Conservation (phyloP, 805 yeast species). For the Starmerella stigmatis region DNA sequence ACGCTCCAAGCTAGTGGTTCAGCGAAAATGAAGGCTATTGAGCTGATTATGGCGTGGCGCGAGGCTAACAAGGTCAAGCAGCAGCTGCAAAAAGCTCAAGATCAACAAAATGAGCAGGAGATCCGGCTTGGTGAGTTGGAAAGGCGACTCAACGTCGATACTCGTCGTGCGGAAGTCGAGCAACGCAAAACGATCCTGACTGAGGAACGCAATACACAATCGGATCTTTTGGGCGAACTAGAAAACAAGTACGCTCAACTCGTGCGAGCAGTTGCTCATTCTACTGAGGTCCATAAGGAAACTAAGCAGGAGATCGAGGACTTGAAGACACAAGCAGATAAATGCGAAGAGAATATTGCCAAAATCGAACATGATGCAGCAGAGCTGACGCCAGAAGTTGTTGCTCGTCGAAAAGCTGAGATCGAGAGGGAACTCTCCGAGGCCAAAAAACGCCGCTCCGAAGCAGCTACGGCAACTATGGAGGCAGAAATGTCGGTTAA, state of each 20-base stretch:
- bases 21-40: not conserved
- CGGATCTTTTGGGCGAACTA: not conserved
- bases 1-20: not conserved
- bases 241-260: slow-evolving; percentile 4
- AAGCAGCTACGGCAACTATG: not conserved
- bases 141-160: not conserved
- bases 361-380: not conserved
- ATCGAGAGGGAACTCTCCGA: not conserved
- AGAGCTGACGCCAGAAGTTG: not conserved
- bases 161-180: not conserved
- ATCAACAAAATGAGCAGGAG: not conserved
- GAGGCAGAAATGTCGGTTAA: not conserved
- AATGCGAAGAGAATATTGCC: not conserved
- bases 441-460: not conserved
- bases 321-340: slow-evolving; percentile 13
- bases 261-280: slow-evolving; percentile 7
- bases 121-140: not conserved
- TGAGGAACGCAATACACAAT: not conserved
- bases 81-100: not conserved
- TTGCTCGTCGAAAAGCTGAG: not conserved
- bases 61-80: not conserved
- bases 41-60: slow-evolving; percentile 9
- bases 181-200: not conserved
- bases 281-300: not conserved
- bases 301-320: slow-evolving; percentile 17